Evolutionary conservation across 352 stramenopile species (phyloP), one percentile per base, ranked within the genome.

Genomic region (Phytophthora syringae): DNA sequence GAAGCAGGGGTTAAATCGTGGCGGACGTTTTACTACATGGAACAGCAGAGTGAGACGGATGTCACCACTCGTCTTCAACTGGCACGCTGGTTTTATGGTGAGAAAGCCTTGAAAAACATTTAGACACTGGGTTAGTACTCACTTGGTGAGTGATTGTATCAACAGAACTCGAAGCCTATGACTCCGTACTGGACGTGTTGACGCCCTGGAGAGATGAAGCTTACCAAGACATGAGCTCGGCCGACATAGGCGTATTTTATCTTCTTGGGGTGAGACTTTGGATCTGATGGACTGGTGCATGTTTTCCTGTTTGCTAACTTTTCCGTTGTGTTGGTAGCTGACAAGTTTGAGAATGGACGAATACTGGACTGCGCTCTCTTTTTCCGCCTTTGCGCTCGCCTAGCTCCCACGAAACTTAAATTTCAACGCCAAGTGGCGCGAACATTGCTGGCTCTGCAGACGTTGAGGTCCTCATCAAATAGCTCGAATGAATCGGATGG

Each of bases 31-130:
- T 94, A 92, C 59, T 52, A 70, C 15, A 72, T 94, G 36, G 74
- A 90, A 28, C 74, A 88, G 5, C 60, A 64, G 15, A 57, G 28
- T 22, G 58, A 73, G 28, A 73, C 42, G 7, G 59, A 67, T 45
- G 39, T 25, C 25, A 61, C 42, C 9, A 69, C 50, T 16, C 56
- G 67, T 11, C 54, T 94, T 27, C 83, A 92, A 49, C 43, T 89
- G 10, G 77, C 77, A 12, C 63, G 86, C n/a, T 94, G 86, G 86
- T 84, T 92, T 39, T 94, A 88, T 54, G 67, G 86, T 92, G 64
- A 65, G 76, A 47, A 24, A 50, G 4, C 15, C 30, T 32, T n/a
- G 25, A 20, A 40, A 13, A 16, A 27, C n/a, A n/a, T 30, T 39
- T 7, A 4, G 18, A 7, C 16, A 65, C 7, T 18, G n/a, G 11